Conservation (phyloP, 2,329 filamentous ascomycete genomes). For the Biscogniauxia sp. region DNA sequence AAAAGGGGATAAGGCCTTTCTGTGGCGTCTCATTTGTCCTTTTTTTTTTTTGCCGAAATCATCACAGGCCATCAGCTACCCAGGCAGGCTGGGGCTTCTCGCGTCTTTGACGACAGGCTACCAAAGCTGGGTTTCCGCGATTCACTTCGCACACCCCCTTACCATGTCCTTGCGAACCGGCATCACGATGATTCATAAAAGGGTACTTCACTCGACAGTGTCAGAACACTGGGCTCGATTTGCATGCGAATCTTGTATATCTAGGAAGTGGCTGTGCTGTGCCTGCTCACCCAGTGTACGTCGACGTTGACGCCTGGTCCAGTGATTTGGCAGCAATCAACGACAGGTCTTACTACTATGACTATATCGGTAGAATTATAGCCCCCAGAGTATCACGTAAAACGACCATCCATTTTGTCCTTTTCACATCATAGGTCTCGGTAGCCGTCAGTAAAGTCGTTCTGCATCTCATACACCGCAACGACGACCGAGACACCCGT, state of each 20-base stretch:
- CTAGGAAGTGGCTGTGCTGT: slow-evolving; percentile 22
- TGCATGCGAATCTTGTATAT: slow-evolving; percentile 4
- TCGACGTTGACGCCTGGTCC: slow-evolving; percentile 12
- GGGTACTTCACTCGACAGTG: slow-evolving; percentile 16
- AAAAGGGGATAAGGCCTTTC: background rate
- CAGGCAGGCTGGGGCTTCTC: background rate
- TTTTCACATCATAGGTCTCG: background rate
- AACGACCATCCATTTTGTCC: background rate
- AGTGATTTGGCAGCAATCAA: slow-evolving; percentile 12
- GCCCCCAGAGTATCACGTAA: background rate
- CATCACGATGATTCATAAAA: background rate
- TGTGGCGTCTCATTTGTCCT: slow-evolving; percentile 1
- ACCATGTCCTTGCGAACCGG: background rate
- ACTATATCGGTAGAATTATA: background rate
- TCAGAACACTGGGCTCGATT: slow-evolving; percentile 14
- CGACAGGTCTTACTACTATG: background rate
- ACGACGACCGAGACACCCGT: background rate
- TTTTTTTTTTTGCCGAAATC: no score
- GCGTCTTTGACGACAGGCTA: background rate
- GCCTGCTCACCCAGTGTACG: background rate
- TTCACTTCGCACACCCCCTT: slow-evolving; percentile 7
- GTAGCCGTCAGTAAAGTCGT: background rate
- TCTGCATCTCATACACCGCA: background rate
- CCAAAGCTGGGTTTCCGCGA: background rate
- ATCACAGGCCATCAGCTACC: background rate